Evolutionary conservation across 352 stramenopile species (phyloP), one percentile per base, ranked within the genome.

Genomic region (Globisporangium polare): DNA sequence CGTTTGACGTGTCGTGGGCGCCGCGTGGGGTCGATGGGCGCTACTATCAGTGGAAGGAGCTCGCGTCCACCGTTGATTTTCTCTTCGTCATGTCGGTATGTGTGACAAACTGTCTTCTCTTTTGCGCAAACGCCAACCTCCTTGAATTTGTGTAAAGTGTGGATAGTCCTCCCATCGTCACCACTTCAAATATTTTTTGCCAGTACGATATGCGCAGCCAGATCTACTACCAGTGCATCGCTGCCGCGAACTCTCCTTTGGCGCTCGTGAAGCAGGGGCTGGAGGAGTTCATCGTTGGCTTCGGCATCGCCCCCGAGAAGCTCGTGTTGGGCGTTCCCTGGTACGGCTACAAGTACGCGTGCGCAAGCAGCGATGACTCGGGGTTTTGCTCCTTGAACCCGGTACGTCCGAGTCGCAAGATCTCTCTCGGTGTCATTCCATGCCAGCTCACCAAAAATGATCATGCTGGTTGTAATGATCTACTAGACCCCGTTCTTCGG

Each of bases 201-300:
- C 37, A 89, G 72, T 98, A 98, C 66, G 92, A 97, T 64, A 97
- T 95, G 77, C 86, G 84, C 31, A 95, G 86, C 59, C 90, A 97
- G 78, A 87, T 98, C 49, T 96, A 95, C 63, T 86, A 96, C 54
- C 74, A 80, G 60, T 98, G 92, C 68, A 63, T 97, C 43, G 90
- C 88, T 1, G 69, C 71, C 15, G 86, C 92, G 35, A 98, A 98
- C 65, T 83, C 89, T 4, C 90, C 92, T 0, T 70, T 80, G 15
- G 71, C 81, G 24, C 73, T 91, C 0, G 83, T 95, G 27, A 71
- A 77, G 35, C 72, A 92, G 50, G 90, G 92, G 0, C 63, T 97
- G 4, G 53, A 84, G 31, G 80, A 95, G 65, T 97, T 90, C 55
- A 60, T 92, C 22, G 52, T 87, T 13, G 80, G 77, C 41, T 75